Evolutionary conservation across 202 grass and related monocot species (phyloP).

Genomic region (Dendrocalamus latiflorus): DNA sequence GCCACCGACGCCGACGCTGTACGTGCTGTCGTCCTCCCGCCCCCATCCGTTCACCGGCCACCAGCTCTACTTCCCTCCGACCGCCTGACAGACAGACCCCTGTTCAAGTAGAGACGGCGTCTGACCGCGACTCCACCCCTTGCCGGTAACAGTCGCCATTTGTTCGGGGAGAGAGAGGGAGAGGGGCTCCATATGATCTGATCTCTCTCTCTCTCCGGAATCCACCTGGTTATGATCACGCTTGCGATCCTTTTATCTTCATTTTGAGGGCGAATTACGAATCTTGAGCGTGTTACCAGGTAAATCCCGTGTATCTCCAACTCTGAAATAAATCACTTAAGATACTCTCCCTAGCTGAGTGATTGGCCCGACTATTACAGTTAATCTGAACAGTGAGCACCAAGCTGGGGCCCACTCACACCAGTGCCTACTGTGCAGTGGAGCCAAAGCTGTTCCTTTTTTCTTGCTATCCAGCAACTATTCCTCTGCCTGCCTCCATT

Average conservation of each 20-base stretch:
- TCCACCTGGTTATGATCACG: background rate
- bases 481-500: constrained; percentile 5
- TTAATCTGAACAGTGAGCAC: background rate
- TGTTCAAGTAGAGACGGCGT: background rate
- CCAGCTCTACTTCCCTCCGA: constrained; percentile 21
- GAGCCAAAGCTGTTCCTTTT: constrained; percentile 13
- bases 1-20: background rate
- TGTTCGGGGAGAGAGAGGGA: background rate
- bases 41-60: constrained; percentile 6
- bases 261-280: background rate
- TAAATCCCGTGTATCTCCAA: background rate
- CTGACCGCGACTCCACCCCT: background rate
- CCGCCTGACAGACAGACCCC: background rate
- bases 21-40: background rate
- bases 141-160: background rate
- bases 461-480: too few relatives aligned
- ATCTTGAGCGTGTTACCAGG: constrained; percentile 1
- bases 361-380: background rate
- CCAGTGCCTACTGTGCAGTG: background rate
- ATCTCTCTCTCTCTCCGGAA: background rate
- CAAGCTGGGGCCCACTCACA: background rate
- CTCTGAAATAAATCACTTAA: constrained; percentile 18
- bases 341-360: background rate
- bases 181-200: background rate
- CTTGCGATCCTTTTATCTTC: background rate